A percentile compares a stretch with the other conserved stretches of the same genome.
These are phyloP conservation scores for Plasmodium knowlesi DNA, from an alignment of 169 alveolate genomes.

Conservation along the genomic window DNA sequence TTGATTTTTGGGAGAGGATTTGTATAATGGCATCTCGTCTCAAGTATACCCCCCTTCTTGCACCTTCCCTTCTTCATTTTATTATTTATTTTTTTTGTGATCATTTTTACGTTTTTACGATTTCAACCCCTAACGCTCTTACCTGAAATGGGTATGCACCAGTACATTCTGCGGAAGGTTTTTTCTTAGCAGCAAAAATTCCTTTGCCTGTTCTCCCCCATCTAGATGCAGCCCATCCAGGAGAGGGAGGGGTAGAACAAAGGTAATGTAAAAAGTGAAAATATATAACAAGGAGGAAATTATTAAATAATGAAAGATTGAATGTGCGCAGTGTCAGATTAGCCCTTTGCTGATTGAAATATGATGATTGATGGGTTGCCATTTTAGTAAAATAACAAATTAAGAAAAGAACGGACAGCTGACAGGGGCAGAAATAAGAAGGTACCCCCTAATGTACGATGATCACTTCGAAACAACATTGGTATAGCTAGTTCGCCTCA, in stretches of 20 bases:
- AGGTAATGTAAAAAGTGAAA: background rate
- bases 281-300: background rate
- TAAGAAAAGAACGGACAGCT: background rate
- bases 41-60: background rate
- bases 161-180: background rate
- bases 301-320: no score
- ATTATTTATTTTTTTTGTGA: background rate
- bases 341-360: background rate
- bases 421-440: background rate
- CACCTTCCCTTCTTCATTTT: background rate
- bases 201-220: background rate
- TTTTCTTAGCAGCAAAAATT: background rate
- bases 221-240: background rate
- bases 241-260: background rate
- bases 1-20: background rate
- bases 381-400: background rate
- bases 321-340: background rate
- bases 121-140: background rate
- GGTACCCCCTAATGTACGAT: background rate
- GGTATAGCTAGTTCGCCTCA: slow-evolving; percentile 62
- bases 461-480: slow-evolving; percentile 51
- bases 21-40: no score
- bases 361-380: background rate
- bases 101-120: background rate
- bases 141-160: background rate